Percentiles rank a stretch among this genome's conserved stretches.
Conservation (phyloP, 805 yeast genomes). For the Monosporozyma unispora region DNA sequence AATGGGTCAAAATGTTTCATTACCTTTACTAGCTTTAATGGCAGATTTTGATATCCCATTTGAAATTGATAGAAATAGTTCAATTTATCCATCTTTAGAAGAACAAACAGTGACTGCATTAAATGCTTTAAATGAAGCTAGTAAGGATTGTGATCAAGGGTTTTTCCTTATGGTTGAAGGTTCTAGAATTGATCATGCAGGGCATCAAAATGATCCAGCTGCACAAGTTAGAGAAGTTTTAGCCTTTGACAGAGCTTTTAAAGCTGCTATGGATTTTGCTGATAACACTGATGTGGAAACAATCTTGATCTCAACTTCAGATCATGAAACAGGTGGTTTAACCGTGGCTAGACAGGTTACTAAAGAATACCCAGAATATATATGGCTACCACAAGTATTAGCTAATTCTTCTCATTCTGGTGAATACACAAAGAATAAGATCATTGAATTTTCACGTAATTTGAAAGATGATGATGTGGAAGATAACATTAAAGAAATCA, state of each 20-base stretch:
- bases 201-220: slow-evolving; percentile 88
- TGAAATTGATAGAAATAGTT: slow-evolving; percentile 63
- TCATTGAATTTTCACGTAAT: slow-evolving; percentile 20
- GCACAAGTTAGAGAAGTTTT: slow-evolving; percentile 88
- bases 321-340: slow-evolving; percentile 94
- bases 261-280: slow-evolving; percentile 63
- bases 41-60: slow-evolving; percentile 76
- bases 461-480: slow-evolving; percentile 19
- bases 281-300: slow-evolving; percentile 66
- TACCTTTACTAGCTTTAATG: slow-evolving; percentile 71
- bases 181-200: slow-evolving; percentile 91
- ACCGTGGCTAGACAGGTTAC: slow-evolving; percentile 75
- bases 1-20: slow-evolving; percentile 50
- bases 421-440: slow-evolving; percentile 49
- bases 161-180: slow-evolving; percentile 86
- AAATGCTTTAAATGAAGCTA: slow-evolving; percentile 54
- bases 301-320: slow-evolving; percentile 71
- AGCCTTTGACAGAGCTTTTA: slow-evolving; percentile 77
- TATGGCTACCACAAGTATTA: slow-evolving; percentile 79
- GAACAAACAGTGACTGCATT: slow-evolving; percentile 74
- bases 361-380: slow-evolving; percentile 66
- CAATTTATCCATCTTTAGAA: slow-evolving; percentile 62
- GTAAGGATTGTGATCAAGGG: slow-evolving; percentile 68
- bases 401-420: slow-evolving; percentile 67
- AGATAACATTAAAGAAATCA: slow-evolving; percentile 21